A percentile compares a stretch with the other conserved stretches of the same genome.
Evolutionary conservation across 164 flowering plant genomes (phyloP).

Genomic region (Vitis riparia): DNA sequence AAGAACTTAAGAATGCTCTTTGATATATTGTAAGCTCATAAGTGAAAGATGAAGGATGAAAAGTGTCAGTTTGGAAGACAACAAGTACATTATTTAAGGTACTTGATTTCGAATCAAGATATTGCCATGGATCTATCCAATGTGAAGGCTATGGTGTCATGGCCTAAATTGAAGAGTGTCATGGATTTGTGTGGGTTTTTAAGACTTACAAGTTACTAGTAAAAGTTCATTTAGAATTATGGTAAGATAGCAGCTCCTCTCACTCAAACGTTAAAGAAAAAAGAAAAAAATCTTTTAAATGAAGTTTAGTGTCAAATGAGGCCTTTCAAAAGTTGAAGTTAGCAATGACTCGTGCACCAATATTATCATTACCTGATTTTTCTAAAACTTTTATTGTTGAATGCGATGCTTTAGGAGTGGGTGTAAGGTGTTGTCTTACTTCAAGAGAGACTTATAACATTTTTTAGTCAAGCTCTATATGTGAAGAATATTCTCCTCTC

Average conservation of each 20-base stretch:
- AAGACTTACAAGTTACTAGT: not conserved
- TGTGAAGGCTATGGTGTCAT: not conserved
- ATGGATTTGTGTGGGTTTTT: not conserved
- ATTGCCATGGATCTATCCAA: not conserved
- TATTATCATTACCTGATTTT: not conserved
- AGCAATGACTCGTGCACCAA: not conserved
- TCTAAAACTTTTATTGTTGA: not conserved
- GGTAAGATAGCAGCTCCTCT: not conserved
- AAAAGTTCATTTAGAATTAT: not conserved
- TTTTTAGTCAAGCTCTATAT: not conserved
- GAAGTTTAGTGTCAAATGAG: not conserved
- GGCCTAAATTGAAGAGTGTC: not conserved
- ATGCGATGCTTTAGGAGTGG: not conserved
- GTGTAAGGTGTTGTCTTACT: not conserved
- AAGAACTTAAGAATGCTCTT: not conserved
- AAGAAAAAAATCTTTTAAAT: not conserved
- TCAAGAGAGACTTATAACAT: not conserved
- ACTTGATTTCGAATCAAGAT: not conserved
- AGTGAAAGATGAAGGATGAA: not conserved
- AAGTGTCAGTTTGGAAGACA: slow-evolving; percentile 1
- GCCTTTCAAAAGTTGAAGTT: not conserved
- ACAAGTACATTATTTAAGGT: not conserved
- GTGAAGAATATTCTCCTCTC: not conserved
- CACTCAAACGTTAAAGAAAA: not conserved
- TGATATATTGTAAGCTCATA: not conserved